phyloP scores from a whole-genome alignment of 2,329 filamentous ascomycete genomes.

The Ploettnerulaceae sp. region DNA sequence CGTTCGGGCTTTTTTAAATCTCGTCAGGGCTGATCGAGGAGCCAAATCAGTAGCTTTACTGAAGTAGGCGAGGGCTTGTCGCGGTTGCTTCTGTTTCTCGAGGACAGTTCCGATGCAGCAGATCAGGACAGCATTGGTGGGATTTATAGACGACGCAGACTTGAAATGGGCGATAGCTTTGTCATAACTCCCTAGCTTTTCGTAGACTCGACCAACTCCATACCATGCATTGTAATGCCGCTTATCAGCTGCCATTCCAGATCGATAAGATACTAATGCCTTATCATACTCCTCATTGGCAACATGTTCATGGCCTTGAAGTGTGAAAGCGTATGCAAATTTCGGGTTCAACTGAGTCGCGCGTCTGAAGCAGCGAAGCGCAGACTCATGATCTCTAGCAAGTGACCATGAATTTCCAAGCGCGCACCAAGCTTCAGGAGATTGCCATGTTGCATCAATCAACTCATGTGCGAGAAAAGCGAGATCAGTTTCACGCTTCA shows the following conservation, averaged over 20 bases:
- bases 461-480: slow-evolving; percentile 90
- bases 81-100: slow-evolving; percentile 80
- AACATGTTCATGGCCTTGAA: slow-evolving; percentile 94
- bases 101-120: slow-evolving; percentile 88
- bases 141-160: slow-evolving; percentile 83
- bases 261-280: slow-evolving; percentile 79
- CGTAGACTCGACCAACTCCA: slow-evolving; percentile 76
- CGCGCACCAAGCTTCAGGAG: slow-evolving; percentile 93
- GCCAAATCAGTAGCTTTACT: slow-evolving; percentile 76
- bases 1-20: slow-evolving; percentile 89
- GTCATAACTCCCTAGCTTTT: slow-evolving; percentile 85
- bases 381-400: slow-evolving; percentile 88
- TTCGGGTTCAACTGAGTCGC: slow-evolving; percentile 85
- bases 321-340: slow-evolving; percentile 92
- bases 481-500: slow-evolving; percentile 86
- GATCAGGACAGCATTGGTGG: slow-evolving; percentile 85
- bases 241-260: slow-evolving; percentile 77
- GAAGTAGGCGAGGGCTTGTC: slow-evolving; percentile 76
- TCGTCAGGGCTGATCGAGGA: slow-evolving; percentile 73
- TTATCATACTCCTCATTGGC: slow-evolving; percentile 97
- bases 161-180: slow-evolving; percentile 90
- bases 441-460: slow-evolving; percentile 79
- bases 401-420: slow-evolving; percentile 93
- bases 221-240: slow-evolving; percentile 99
- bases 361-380: slow-evolving; percentile 87